These are phyloP conservation scores for Yarrowia deformans DNA, from an alignment of 805 yeast species.

Conservation along the genomic window DNA sequence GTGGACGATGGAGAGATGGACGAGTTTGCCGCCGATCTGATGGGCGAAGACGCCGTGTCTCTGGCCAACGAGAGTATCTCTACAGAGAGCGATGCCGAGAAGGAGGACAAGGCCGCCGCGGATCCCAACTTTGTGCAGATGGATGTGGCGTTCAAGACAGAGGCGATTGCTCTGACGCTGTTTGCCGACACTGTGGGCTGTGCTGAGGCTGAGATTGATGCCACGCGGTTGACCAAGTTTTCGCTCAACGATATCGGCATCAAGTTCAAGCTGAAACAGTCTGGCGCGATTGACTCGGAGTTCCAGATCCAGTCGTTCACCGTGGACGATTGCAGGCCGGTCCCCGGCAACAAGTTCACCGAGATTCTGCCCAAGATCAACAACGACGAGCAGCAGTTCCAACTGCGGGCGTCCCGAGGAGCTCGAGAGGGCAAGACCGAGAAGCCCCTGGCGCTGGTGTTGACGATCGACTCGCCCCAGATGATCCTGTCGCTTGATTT, in stretches of 20 bases:
- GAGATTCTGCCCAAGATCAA: constrained; percentile 78
- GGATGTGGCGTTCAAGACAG: constrained; percentile 58
- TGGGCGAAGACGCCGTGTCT: constrained; percentile 41
- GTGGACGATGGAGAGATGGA: constrained; percentile 67
- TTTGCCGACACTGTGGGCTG: constrained; percentile 46
- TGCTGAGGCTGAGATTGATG: constrained; percentile 46
- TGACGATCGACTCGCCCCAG: constrained; percentile 80
- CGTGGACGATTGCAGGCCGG: constrained; percentile 73
- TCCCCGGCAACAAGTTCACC: constrained; percentile 71
- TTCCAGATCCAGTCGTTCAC: constrained; percentile 74
- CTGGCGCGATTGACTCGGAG: constrained; percentile 65
- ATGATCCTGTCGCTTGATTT: constrained; percentile 86
- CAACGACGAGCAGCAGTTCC: constrained; percentile 73
- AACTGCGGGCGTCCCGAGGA: constrained; percentile 55
- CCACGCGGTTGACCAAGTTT: constrained; percentile 58
- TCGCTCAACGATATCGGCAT: constrained; percentile 67
- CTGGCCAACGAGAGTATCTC: constrained; percentile 29
- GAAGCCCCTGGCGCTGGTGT: constrained; percentile 59
- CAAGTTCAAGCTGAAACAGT: constrained; percentile 58
- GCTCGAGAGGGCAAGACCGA: constrained; percentile 42
- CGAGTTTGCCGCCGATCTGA: constrained; percentile 45
- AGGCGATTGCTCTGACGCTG: constrained; percentile 64
- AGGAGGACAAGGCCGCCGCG: background rate
- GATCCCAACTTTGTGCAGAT: constrained; percentile 38
- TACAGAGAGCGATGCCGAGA: background rate